Conservation (phyloP, 257 asterid species). For the Perilla frutescens region DNA sequence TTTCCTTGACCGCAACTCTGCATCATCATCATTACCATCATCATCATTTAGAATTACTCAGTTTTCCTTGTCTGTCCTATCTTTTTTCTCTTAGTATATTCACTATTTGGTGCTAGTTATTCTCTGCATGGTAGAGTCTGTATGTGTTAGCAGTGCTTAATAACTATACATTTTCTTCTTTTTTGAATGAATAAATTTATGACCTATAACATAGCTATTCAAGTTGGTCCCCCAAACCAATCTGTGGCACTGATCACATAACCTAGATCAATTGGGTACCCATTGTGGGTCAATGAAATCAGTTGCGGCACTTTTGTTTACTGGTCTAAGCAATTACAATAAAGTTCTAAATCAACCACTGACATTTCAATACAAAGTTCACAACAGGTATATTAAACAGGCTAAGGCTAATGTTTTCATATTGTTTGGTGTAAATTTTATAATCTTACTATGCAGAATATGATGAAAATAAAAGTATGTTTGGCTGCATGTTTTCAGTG, state of each 20-base stretch:
- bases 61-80: background rate
- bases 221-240: background rate
- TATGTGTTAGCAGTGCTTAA: background rate
- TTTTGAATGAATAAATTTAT: constrained; percentile 2
- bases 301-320: background rate
- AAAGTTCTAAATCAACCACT: background rate
- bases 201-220: background rate
- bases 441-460: too few species aligned
- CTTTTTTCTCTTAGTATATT: background rate
- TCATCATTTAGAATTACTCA: background rate
- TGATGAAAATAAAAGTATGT: background rate
- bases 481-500: background rate
- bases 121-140: constrained; percentile 5
- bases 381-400: background rate
- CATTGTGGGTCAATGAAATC: background rate
- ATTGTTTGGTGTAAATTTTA: too few species aligned
- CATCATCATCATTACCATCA: too few species aligned
- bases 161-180: background rate
- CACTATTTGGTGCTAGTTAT: background rate
- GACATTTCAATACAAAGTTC: background rate
- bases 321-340: background rate
- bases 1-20: background rate
- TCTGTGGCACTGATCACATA: too few species aligned
- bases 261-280: background rate
- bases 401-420: background rate